Evolutionary conservation across 345 rosid species (phyloP).

Genomic region (Hibiscus tridactylites): DNA sequence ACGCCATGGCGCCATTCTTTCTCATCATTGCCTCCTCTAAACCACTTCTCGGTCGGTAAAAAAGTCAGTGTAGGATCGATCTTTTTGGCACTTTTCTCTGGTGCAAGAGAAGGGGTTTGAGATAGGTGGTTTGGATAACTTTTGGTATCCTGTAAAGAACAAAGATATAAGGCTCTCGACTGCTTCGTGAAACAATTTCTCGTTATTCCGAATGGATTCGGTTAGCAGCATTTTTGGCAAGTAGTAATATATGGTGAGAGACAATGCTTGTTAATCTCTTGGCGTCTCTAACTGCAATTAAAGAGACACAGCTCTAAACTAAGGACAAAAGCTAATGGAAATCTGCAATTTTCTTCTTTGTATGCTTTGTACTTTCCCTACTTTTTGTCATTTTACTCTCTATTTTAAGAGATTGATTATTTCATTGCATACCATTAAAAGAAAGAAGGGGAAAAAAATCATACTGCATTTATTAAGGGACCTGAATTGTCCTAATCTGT

Average conservation of each 20-base stretch:
- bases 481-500: background rate
- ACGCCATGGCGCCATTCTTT: background rate
- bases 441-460: too few relatives aligned
- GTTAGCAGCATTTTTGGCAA: constrained; percentile 30
- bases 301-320: background rate
- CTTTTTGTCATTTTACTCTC: too few relatives aligned
- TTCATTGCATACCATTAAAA: too few relatives aligned
- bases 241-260: background rate
- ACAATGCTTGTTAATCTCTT: background rate
- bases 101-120: constrained; percentile 3
- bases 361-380: too few relatives aligned
- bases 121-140: constrained; percentile 32
- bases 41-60: constrained; percentile 12
- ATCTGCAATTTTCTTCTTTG: too few relatives aligned
- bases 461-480: background rate
- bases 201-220: constrained; percentile 30
- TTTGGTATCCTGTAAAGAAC: constrained; percentile 16
- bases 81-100: background rate
- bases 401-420: too few relatives aligned
- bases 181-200: constrained; percentile 36
- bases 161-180: constrained; percentile 43
- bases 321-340: too few relatives aligned
- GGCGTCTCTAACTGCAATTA: constrained; percentile 11
- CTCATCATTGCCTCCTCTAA: constrained; percentile 22
- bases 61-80: background rate